Conservation (phyloP, 2,329 filamentous ascomycete genomes). For the Plectosphaerella sp. region DNA sequence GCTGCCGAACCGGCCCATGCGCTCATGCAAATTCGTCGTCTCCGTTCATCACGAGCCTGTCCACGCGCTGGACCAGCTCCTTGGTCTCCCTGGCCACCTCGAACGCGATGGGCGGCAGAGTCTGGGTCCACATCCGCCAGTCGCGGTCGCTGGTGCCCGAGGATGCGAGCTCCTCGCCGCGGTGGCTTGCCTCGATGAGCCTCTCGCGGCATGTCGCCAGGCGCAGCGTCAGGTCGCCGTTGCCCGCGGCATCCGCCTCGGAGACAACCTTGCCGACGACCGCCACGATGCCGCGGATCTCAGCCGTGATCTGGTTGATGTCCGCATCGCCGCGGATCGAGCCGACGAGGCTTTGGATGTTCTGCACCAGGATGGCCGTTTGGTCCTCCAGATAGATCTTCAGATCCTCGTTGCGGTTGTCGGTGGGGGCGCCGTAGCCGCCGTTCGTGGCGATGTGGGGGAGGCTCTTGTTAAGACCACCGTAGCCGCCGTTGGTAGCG, state of each 20-base stretch:
- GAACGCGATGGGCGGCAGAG: constrained; percentile 79
- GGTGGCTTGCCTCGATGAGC: constrained; percentile 59
- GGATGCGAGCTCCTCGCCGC: constrained; percentile 54
- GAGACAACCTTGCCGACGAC: constrained; percentile 67
- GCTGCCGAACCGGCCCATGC: background rate
- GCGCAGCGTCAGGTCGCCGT: constrained; percentile 47
- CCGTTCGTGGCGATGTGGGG: constrained; percentile 24
- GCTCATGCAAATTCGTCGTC: constrained; percentile 39
- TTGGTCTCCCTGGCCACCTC: constrained; percentile 80
- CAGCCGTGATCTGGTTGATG: constrained; percentile 60
- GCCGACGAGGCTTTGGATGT: constrained; percentile 75
- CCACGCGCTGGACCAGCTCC: constrained; percentile 52
- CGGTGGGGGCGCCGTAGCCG: constrained; percentile 30
- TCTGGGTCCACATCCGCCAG: constrained; percentile 63
- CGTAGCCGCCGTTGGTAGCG: constrained; percentile 20
- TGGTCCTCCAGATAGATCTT: constrained; percentile 80
- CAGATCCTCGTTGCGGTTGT: constrained; percentile 44
- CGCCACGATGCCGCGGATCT: constrained; percentile 66
- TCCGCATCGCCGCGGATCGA: constrained; percentile 63
- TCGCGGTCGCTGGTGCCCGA: constrained; percentile 47
- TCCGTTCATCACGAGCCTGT: constrained; percentile 28
- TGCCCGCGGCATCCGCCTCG: constrained; percentile 56
- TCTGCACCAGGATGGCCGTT: constrained; percentile 72
- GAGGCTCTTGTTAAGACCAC: constrained; percentile 28
- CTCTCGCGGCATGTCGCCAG: constrained; percentile 61